These are phyloP conservation scores for Camelina neglecta DNA, from an alignment of 345 rosid genomes.

Conservation along the genomic window DNA sequence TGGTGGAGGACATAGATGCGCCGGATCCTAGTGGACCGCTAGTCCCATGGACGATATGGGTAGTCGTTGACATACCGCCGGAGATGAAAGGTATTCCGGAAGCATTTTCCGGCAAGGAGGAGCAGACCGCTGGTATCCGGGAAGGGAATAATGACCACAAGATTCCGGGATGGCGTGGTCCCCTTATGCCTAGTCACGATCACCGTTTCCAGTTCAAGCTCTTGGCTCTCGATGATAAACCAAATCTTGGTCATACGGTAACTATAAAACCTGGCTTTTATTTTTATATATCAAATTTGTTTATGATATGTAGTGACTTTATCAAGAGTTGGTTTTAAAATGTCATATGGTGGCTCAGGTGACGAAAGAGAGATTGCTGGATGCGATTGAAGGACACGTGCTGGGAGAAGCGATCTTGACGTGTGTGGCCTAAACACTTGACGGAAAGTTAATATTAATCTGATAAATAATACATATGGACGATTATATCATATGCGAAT, in stretches of 20 bases:
- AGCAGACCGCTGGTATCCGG: conserved; percentile 52
- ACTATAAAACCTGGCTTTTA: neutral
- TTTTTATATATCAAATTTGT: neutral
- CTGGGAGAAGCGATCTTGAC: conserved; percentile 67
- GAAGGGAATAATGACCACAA: conserved; percentile 81
- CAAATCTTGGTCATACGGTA: conserved; percentile 69
- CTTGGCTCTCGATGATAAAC: conserved; percentile 62
- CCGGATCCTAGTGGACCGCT: conserved; percentile 65
- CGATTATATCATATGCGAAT: too few relatives aligned
- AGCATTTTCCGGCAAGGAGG: conserved; percentile 70
- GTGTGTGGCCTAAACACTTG: conserved; percentile 43
- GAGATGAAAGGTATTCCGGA: conserved; percentile 69
- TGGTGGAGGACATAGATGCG: conserved; percentile 83
- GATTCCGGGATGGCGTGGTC: conserved; percentile 80
- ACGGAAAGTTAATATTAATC: too few relatives aligned
- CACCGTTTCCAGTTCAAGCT: conserved; percentile 78
- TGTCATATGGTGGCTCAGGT: conserved; percentile 46
- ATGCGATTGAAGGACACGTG: conserved; percentile 69
- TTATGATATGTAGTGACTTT: neutral
- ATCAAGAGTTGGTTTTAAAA: neutral
- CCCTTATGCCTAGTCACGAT: conserved; percentile 59
- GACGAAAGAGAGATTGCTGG: conserved; percentile 75
- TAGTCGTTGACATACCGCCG: conserved; percentile 69
- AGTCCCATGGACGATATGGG: conserved; percentile 88
- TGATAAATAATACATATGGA: too few relatives aligned